A percentile compares a stretch with the other conserved stretches of the same genome.
phyloP scores from a whole-genome alignment of 768 basidiomycete species.

The Termitomyces sp. region DNA sequence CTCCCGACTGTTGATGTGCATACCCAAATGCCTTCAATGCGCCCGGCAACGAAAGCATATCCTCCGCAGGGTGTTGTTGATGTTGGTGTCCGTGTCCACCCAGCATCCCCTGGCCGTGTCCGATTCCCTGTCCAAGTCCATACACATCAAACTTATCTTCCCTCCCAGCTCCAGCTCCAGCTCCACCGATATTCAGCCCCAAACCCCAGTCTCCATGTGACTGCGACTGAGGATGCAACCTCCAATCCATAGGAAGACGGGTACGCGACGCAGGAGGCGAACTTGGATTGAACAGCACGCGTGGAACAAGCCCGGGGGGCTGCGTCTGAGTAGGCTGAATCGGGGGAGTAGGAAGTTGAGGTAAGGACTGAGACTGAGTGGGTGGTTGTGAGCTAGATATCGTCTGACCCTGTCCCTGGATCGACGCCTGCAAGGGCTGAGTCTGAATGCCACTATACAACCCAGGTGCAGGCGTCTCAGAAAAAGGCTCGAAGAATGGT shows the following conservation, averaged over 20 bases:
- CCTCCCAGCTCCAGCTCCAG: conserved; percentile 13
- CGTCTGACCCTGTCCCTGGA: not conserved
- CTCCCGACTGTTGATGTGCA: conserved; percentile 14
- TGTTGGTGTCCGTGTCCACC: not conserved
- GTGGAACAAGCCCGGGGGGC: conserved; percentile 7
- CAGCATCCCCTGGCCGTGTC: not conserved
- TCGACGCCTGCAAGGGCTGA: not conserved
- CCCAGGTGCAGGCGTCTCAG: conserved; percentile 33
- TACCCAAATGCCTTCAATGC: not conserved
- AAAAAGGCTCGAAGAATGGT: conserved; percentile 49
- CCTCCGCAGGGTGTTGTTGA: not conserved
- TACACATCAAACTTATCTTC: not conserved
- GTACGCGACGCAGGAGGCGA: not conserved
- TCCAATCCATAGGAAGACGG: conserved; percentile 30
- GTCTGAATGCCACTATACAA: conserved; percentile 6
- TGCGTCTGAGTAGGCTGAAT: conserved; percentile 1
- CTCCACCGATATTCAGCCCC: not conserved
- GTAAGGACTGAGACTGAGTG: not conserved
- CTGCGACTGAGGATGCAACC: conserved; percentile 27
- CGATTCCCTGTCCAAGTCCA: not conserved
- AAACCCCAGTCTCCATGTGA: conserved; percentile 10
- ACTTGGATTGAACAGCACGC: not conserved
- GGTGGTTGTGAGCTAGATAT: not conserved
- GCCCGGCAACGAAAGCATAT: not conserved
- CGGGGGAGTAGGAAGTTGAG: not conserved